A percentile compares a stretch with the other conserved stretches of the same genome.
These are phyloP conservation scores for Vigna mungo DNA, from an alignment of 306 rosid species.

Conservation along the genomic window DNA sequence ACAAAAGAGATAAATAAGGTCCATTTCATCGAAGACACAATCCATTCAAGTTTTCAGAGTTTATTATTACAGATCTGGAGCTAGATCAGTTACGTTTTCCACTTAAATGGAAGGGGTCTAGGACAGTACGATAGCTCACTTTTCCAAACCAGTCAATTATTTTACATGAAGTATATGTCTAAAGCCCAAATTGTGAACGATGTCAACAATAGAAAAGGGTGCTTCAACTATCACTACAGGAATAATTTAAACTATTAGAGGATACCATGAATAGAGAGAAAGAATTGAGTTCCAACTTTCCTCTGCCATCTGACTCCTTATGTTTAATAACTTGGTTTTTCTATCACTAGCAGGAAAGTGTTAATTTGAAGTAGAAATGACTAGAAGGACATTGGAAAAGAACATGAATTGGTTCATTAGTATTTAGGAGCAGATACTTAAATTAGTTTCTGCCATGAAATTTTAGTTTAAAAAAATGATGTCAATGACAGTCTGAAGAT, in stretches of 20 bases:
- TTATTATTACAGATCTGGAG: neutral
- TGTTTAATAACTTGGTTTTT: neutral
- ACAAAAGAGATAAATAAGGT: neutral
- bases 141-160: slow-evolving; percentile 9
- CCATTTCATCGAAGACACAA: neutral
- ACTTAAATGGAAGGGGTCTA: slow-evolving; percentile 22
- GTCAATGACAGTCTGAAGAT: slow-evolving; percentile 10
- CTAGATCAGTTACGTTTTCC: slow-evolving; percentile 18
- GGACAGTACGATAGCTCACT: neutral
- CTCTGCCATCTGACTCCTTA: slow-evolving; percentile 18
- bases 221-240: slow-evolving; percentile 8
- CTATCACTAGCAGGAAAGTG: neutral
- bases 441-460: slow-evolving; percentile 16
- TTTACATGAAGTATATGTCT: neutral
- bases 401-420: slow-evolving; percentile 6
- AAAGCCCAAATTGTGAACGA: slow-evolving; percentile 2
- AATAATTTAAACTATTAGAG: slow-evolving; percentile 25
- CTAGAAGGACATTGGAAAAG: neutral
- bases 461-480: neutral
- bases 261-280: slow-evolving; percentile 7
- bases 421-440: slow-evolving; percentile 12
- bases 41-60: neutral
- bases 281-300: slow-evolving; percentile 15
- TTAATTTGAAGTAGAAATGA: neutral
- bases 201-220: slow-evolving; percentile 13